Evolutionary conservation across 176 grass and related monocot genomes (phyloP).

Genomic region (Themeda triandra): DNA sequence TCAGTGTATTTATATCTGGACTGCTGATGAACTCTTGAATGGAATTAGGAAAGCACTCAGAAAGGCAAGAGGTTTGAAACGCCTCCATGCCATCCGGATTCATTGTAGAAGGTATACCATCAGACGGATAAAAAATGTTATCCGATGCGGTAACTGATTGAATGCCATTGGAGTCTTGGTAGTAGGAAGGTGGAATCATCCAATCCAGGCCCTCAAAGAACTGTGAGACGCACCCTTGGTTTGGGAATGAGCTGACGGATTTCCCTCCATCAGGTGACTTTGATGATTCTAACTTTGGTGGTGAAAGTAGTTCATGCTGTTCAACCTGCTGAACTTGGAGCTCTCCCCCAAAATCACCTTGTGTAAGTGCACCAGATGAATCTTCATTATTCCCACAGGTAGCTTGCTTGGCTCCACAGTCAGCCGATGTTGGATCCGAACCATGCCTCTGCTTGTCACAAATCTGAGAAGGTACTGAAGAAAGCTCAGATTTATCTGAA

Average conservation of each 20-base stretch:
- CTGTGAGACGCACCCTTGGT: constrained; percentile 45
- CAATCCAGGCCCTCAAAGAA: constrained; percentile 66
- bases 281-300: constrained; percentile 43
- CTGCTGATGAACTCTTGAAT: constrained; percentile 73
- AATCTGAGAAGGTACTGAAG: constrained; percentile 34
- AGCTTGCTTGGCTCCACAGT: constrained; percentile 1
- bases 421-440: constrained; percentile 6
- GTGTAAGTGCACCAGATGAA: constrained; percentile 39
- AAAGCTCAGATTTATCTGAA: constrained; percentile 52
- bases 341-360: constrained; percentile 30
- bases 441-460: constrained; percentile 33
- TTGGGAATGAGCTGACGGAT: constrained; percentile 39
- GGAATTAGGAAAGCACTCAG: constrained; percentile 49
- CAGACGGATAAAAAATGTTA: constrained; percentile 49
- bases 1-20: constrained; percentile 62
- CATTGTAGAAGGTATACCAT: constrained; percentile 51
- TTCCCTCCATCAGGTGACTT: constrained; percentile 50
- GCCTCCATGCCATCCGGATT: constrained; percentile 56
- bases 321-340: constrained; percentile 33
- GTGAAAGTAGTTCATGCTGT: constrained; percentile 12
- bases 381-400: constrained; percentile 35
- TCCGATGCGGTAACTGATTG: constrained; percentile 47
- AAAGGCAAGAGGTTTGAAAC: constrained; percentile 62
- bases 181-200: constrained; percentile 64
- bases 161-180: constrained; percentile 49